Conservation (phyloP, 345 rosid species). For the Dipteronia dyeriana region DNA sequence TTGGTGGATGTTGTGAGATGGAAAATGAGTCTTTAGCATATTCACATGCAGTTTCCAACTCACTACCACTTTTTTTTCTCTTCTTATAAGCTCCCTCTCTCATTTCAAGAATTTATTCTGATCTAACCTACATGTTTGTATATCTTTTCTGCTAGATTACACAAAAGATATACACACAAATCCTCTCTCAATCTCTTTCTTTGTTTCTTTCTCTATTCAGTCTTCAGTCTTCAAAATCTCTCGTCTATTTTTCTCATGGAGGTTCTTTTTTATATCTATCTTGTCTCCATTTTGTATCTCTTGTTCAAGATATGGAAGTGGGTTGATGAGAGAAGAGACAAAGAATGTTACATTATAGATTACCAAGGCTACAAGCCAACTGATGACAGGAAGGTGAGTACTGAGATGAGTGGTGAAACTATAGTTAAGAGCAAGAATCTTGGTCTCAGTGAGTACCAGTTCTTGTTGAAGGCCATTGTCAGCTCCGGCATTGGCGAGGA, state of each 20-base stretch:
- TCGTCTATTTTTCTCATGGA: conserved; percentile 35
- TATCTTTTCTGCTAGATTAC: too few relatives aligned
- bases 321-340: conserved; percentile 40
- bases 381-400: conserved; percentile 54
- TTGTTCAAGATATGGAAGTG: conserved; percentile 42
- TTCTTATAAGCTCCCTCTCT: too few relatives aligned
- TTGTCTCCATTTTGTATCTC: conserved; percentile 34
- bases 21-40: too few relatives aligned
- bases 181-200: too few relatives aligned
- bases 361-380: conserved; percentile 64
- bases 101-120: too few relatives aligned
- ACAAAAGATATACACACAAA: too few relatives aligned
- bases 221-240: neutral
- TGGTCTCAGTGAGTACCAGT: conserved; percentile 60
- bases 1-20: too few relatives aligned
- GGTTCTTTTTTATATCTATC: conserved; percentile 32
- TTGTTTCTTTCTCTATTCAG: neutral
- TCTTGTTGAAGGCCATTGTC: conserved; percentile 66
- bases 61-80: too few relatives aligned
- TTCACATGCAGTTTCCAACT: too few relatives aligned
- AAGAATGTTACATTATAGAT: conserved; percentile 61
- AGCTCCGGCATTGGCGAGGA: conserved; percentile 72
- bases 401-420: conserved; percentile 49
- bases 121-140: too few relatives aligned
- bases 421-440: conserved; percentile 49